Evolutionary conservation across 1,139 yeast species (phyloP), one percentile per base, ranked within the genome.

Genomic region (Blastobotrys persicus): DNA sequence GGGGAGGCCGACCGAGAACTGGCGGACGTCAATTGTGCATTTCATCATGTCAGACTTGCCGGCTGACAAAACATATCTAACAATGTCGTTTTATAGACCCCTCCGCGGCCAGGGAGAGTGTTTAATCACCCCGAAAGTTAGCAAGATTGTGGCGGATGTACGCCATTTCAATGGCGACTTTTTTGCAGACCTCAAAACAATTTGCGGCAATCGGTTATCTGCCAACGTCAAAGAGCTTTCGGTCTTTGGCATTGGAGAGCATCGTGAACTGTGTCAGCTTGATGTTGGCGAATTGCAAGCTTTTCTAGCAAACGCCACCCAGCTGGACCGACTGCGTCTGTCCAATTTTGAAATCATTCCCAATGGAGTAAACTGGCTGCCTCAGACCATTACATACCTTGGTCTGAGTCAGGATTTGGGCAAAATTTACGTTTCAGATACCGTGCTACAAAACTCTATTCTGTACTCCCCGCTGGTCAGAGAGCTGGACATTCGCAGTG

Each of bases 161-260:
- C 13, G 38, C 4, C 38, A 34, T 34, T 34, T 34, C 16, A 34
- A 14, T 34, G 38, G 38, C 12, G 38, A 34, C 17, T 34, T 34
- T 14, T 34, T 34, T 34, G 19, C 17, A 13, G 38, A 34, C 16
- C 18, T 34, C 19, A 34, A 34, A 14, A 17, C 38, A n/a, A 14
- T 34, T 12, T 34, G 19, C 12, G 38, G 38, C 4, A 14, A 16
- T 4, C 13, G 11, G 4, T 17, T 34, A 7, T 12, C 11, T 4
- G 6, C 13, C 7, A 34, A 34, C 11, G 38, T 34, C 6, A 4
- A 12, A 7, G 18, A 34, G 16, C 38, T 34, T 5, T 17, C 17
- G 17, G 38, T 34, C 11, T 34, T n/a, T 12, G 38, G 38, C 6
- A 34, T 34, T 34, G 38, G 38, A 4, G 38, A 34, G 38, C 38